phyloP scores from a whole-genome alignment of 2,329 filamentous ascomycete species.

The Ophiostoma piceae region DNA sequence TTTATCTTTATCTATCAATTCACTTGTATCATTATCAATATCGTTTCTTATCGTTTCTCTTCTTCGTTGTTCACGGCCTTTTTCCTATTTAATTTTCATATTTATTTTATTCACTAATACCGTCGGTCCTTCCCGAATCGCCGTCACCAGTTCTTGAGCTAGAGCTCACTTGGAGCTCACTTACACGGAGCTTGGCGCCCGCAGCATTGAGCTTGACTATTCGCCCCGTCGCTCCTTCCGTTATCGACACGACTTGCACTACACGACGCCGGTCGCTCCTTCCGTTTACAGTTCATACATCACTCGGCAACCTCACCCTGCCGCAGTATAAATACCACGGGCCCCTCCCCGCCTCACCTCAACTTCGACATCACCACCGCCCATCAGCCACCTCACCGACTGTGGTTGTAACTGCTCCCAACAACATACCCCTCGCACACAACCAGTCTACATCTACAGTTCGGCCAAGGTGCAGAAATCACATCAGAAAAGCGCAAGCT shows the following conservation, averaged over 20 bases:
- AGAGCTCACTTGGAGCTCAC: slow-evolving; percentile 9
- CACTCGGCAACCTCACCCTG: not conserved
- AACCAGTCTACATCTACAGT: not conserved
- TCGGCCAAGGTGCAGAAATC: slow-evolving; percentile 1
- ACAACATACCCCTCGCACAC: not conserved
- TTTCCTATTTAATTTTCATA: not conserved
- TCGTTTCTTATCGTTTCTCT: not conserved
- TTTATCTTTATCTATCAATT: not conserved
- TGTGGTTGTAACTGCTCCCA: not conserved
- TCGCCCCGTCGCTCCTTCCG: slow-evolving; percentile 16
- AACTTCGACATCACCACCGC: not conserved
- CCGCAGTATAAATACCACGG: not conserved
- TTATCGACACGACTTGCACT: not conserved
- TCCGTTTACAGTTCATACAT: not conserved
- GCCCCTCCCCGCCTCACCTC: not conserved
- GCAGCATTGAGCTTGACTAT: not conserved
- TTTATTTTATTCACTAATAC: slow-evolving; percentile 9
- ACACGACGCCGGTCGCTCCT: not conserved
- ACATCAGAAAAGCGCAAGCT: not conserved
- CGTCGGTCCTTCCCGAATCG: slow-evolving; percentile 11
- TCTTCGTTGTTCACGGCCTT: not conserved
- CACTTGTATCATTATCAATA: not conserved
- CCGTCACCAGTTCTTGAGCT: not conserved
- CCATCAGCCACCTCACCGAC: not conserved
- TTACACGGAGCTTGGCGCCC: slow-evolving; percentile 18